Evolutionary conservation across 352 stramenopile genomes (phyloP).

Genomic region (Globisporangium polare): DNA sequence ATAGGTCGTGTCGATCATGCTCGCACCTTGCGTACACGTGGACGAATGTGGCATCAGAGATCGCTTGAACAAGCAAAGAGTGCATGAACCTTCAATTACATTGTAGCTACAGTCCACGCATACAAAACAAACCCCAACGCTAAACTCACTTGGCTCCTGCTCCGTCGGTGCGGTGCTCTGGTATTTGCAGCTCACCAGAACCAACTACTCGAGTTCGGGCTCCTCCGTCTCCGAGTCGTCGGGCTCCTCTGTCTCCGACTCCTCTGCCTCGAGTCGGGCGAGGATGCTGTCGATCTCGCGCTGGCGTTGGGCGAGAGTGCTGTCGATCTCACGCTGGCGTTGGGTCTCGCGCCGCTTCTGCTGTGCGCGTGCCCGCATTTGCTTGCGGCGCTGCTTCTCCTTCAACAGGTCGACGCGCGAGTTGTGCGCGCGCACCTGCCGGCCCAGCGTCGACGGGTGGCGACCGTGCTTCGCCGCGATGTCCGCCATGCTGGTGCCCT

Average conservation of each 20-base stretch:
- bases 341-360: neutral
- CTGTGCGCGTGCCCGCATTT: neutral
- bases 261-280: neutral
- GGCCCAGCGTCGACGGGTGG: neutral
- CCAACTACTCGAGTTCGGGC: neutral
- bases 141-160: neutral
- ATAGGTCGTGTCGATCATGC: too few species aligned
- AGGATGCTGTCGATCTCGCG: neutral
- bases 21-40: too few species aligned
- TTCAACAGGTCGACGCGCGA: neutral
- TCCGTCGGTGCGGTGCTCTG: neutral
- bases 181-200: neutral
- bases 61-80: too few species aligned
- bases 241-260: neutral
- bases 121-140: neutral
- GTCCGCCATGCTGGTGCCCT: neutral
- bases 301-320: neutral
- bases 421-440: neutral
- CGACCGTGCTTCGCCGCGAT: neutral
- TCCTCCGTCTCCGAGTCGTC: too few species aligned
- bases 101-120: neutral
- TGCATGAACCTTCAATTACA: neutral
- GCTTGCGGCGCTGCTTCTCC: neutral
- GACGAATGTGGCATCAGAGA: too few species aligned
- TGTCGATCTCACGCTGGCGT: too few species aligned